Evolutionary conservation across 2,329 filamentous ascomycete genomes (phyloP).

Genomic region (Trichoderma sp.): DNA sequence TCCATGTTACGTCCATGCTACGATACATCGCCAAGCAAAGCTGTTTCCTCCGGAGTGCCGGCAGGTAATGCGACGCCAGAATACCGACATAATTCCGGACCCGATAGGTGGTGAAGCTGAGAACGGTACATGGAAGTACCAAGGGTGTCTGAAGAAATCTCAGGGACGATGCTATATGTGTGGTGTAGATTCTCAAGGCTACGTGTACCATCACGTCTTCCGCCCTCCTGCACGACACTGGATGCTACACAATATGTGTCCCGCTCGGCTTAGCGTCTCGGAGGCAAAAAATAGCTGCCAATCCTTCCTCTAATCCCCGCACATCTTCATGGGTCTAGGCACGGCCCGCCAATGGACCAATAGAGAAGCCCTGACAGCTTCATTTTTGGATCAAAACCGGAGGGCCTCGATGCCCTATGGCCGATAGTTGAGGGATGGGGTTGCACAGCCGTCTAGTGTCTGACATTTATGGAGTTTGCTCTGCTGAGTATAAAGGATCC

Average conservation of each 20-base stretch:
- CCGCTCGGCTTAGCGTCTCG: background rate
- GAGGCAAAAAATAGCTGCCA: constrained; percentile 17
- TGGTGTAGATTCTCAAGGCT: background rate
- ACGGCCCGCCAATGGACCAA: constrained; percentile 13
- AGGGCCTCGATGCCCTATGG: background rate
- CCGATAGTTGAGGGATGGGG: background rate
- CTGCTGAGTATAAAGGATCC: background rate
- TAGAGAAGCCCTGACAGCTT: background rate
- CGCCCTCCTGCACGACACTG: background rate
- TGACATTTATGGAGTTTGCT: background rate
- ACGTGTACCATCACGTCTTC: background rate
- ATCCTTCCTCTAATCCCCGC: background rate
- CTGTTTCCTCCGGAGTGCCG: background rate
- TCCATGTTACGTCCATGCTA: background rate
- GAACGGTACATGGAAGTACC: background rate
- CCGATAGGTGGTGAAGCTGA: background rate
- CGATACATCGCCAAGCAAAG: background rate
- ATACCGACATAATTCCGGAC: constrained; percentile 8
- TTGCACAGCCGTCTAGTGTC: background rate
- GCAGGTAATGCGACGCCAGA: background rate
- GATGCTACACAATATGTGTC: background rate
- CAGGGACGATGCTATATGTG: background rate
- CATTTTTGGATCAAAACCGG: background rate
- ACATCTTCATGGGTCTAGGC: background rate
- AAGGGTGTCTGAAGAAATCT: background rate